phyloP scores from a whole-genome alignment of 164 flowering plant species.

The Aristolochia contorta region DNA sequence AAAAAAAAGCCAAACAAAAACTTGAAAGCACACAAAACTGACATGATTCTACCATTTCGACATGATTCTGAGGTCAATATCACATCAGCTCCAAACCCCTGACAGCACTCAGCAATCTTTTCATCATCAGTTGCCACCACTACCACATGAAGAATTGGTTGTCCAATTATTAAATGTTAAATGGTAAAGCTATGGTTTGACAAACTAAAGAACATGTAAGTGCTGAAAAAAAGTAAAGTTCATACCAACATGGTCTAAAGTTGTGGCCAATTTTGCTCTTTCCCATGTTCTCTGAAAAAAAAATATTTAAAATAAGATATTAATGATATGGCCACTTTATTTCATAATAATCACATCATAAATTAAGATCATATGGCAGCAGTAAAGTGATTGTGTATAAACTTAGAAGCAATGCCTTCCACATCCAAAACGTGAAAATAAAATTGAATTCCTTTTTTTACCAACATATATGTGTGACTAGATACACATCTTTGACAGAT shows the following conservation, averaged over 20 bases:
- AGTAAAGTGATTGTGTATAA: background rate
- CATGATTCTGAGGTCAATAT: conserved; percentile 93
- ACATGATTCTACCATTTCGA: conserved; percentile 46
- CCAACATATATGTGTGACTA: background rate
- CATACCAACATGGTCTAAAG: conserved; percentile 75
- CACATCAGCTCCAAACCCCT: conserved; percentile 89
- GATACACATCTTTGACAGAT: no score
- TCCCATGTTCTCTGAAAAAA: conserved; percentile 91
- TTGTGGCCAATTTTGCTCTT: conserved; percentile 68
- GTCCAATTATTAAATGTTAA: background rate
- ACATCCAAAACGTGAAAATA: background rate
- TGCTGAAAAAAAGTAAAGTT: background rate
- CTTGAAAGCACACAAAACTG: background rate
- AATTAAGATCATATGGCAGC: background rate
- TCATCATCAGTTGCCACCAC: conserved; percentile 97
- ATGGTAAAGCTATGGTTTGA: background rate
- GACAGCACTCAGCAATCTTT: conserved; percentile 88
- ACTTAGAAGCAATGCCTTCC: background rate
- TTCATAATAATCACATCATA: background rate
- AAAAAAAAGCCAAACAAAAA: background rate
- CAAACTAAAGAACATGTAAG: background rate
- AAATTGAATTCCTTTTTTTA: background rate
- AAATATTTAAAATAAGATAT: conserved; percentile 2
- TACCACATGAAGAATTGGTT: conserved; percentile 13
- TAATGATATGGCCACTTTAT: background rate